Evolutionary conservation across 495 filamentous ascomycete genomes (phyloP).

Genomic region (Talaromyces trachyspermus): DNA sequence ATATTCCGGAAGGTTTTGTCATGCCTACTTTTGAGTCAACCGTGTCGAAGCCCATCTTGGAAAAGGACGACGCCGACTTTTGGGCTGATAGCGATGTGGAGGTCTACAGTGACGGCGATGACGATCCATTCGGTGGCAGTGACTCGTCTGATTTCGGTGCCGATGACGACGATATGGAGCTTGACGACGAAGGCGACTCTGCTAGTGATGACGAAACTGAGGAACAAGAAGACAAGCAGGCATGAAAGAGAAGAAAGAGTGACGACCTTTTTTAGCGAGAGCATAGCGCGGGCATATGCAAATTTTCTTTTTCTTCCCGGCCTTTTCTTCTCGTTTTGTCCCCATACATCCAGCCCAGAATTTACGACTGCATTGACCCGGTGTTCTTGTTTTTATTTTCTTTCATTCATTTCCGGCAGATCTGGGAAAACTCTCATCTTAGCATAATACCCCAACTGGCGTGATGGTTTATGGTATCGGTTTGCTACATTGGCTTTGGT

Average conservation of each 20-base stretch:
- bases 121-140: conserved; percentile 71
- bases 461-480: too few species aligned
- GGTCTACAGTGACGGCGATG: conserved; percentile 68
- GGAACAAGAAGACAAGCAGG: background rate
- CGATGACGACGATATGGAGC: conserved; percentile 49
- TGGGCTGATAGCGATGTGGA: conserved; percentile 74
- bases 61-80: conserved; percentile 59
- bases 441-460: too few species aligned
- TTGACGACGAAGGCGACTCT: conserved; percentile 43
- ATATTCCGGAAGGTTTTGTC: conserved; percentile 73
- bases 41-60: conserved; percentile 48
- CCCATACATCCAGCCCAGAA: background rate
- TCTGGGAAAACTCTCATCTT: too few species aligned
- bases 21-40: conserved; percentile 71
- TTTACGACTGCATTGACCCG: too few species aligned
- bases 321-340: background rate
- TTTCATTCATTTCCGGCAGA: too few species aligned
- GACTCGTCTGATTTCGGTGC: conserved; percentile 46
- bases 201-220: background rate
- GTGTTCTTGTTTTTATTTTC: too few species aligned
- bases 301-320: background rate
- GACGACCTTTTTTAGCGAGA: too few species aligned
- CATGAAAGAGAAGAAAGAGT: too few species aligned
- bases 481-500: too few species aligned
- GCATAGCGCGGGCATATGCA: too few species aligned